Evolutionary conservation across 228 moss, liverwort and hornwort genomes (phyloP).

Genomic region (Sphagnum magellanicum): DNA sequence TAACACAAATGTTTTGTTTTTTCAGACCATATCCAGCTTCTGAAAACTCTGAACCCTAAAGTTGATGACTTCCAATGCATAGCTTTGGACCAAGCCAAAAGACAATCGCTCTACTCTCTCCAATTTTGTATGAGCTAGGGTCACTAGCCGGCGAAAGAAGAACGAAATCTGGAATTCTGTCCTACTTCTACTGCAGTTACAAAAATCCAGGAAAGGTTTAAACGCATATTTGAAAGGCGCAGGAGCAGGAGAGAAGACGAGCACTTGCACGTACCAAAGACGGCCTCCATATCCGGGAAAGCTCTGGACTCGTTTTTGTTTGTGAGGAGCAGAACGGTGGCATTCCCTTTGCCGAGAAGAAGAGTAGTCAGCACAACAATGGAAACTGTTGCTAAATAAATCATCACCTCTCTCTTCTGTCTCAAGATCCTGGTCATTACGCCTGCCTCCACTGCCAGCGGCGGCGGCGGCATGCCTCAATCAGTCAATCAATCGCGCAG

Average conservation of each 20-base stretch:
- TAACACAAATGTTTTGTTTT: too few species aligned
- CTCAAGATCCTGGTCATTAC: constrained; percentile 73
- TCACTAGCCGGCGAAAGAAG: too few species aligned
- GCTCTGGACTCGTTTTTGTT: constrained; percentile 72
- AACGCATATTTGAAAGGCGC: background rate
- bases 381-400: constrained; percentile 76
- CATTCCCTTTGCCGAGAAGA: constrained; percentile 78
- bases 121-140: too few species aligned
- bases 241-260: background rate
- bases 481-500: too few species aligned
- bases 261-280: constrained; percentile 53
- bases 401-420: constrained; percentile 88
- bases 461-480: constrained; percentile 76
- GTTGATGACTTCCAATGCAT: too few species aligned
- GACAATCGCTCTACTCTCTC: too few species aligned
- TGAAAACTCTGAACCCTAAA: too few species aligned
- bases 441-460: constrained; percentile 58
- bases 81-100: too few species aligned
- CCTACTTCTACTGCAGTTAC: background rate
- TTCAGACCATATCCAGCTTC: too few species aligned
- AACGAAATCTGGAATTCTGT: too few species aligned
- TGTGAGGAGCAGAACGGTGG: constrained; percentile 74
- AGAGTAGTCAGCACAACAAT: constrained; percentile 91
- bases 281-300: constrained; percentile 86
- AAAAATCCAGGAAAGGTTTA: background rate